Evolutionary conservation across 495 filamentous ascomycete genomes (phyloP).

Genomic region (Daldinia childiae): DNA sequence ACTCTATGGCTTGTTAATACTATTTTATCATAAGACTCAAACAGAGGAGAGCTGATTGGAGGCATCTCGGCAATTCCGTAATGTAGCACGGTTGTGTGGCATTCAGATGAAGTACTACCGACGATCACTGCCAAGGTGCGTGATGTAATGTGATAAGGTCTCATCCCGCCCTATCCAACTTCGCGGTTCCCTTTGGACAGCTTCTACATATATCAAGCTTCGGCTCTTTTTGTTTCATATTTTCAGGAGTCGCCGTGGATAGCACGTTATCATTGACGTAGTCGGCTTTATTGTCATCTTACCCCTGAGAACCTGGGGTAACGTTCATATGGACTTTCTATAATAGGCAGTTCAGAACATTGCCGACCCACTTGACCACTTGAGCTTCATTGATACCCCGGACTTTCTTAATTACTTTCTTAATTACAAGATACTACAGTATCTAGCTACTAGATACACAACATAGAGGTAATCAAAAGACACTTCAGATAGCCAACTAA

Average conservation of each 20-base stretch:
- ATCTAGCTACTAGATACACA: background rate
- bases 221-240: slow-evolving; percentile 37
- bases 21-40: background rate
- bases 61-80: background rate
- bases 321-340: slow-evolving; percentile 38
- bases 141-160: slow-evolving; percentile 25
- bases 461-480: background rate
- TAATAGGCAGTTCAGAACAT: slow-evolving; percentile 33
- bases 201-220: background rate
- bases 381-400: slow-evolving; percentile 7
- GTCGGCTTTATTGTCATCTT: slow-evolving; percentile 17
- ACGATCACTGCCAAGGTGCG: slow-evolving; percentile 32
- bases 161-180: slow-evolving; percentile 22
- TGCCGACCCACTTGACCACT: slow-evolving; percentile 15
- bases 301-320: slow-evolving; percentile 36
- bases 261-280: slow-evolving; percentile 1
- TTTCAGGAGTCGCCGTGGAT: background rate
- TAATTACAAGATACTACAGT: slow-evolving; percentile 16
- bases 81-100: background rate
- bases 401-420: slow-evolving; percentile 7
- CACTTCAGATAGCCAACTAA: background rate
- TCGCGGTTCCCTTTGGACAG: slow-evolving; percentile 17
- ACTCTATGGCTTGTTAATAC: background rate
- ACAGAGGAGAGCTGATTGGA: background rate
- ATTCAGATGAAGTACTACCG: slow-evolving; percentile 33